Conservation (phyloP, 176 grass and related monocot species). For the Avena insularis region DNA sequence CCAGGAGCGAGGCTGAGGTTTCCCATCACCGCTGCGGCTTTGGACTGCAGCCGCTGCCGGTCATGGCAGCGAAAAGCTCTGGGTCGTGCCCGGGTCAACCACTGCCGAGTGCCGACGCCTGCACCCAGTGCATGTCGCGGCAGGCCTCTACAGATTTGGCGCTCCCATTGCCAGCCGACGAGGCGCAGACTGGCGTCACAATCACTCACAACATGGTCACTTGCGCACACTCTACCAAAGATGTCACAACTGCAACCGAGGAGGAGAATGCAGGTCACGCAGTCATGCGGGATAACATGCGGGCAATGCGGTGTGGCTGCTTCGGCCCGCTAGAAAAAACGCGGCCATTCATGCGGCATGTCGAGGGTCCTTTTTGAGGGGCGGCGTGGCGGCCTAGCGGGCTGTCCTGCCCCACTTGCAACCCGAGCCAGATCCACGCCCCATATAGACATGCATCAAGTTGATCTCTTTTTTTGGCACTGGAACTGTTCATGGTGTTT, state of each 20-base stretch:
- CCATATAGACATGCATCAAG: too few relatives aligned
- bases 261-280: background rate
- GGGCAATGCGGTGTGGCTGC: too few relatives aligned
- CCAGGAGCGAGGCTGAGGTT: slow-evolving; percentile 34
- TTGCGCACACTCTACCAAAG: background rate
- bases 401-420: too few relatives aligned
- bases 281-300: too few relatives aligned
- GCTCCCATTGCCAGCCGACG: slow-evolving; percentile 53
- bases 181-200: background rate
- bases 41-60: slow-evolving; percentile 34
- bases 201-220: background rate
- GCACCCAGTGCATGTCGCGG: slow-evolving; percentile 37
- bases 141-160: slow-evolving; percentile 47
- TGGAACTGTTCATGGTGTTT: too few relatives aligned
- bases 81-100: background rate
- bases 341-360: too few relatives aligned
- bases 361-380: too few relatives aligned
- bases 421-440: too few relatives aligned
- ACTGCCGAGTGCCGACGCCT: background rate
- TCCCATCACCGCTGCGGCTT: slow-evolving; percentile 44
- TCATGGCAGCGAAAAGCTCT: slow-evolving; percentile 41
- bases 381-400: too few relatives aligned
- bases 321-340: too few relatives aligned
- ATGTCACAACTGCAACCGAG: background rate
- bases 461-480: too few relatives aligned